Evolutionary conservation across 2,329 filamentous ascomycete genomes (phyloP).

Genomic region (Orbilia javanica): DNA sequence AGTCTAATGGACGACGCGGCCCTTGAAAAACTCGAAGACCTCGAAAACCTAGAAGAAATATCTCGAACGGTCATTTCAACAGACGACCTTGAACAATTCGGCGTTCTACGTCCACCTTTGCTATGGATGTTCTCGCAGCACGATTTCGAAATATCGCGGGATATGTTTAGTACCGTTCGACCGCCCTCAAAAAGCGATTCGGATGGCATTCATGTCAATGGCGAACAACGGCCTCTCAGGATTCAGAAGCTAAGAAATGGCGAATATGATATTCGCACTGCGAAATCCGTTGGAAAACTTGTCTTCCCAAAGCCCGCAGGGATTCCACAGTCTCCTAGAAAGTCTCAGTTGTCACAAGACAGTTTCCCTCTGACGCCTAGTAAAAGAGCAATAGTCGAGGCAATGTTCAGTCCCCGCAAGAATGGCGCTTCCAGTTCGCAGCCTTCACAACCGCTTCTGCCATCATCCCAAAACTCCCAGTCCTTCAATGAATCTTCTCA

Average conservation of each 20-base stretch:
- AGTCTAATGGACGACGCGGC: slow-evolving; percentile 63
- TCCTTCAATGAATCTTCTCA: slow-evolving; percentile 58
- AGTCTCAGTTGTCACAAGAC: slow-evolving; percentile 35
- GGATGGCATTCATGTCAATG: slow-evolving; percentile 28
- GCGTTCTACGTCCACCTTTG: slow-evolving; percentile 22
- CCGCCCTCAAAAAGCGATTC: slow-evolving; percentile 32
- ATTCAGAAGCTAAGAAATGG: slow-evolving; percentile 25
- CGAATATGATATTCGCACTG: slow-evolving; percentile 45
- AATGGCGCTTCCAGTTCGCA: slow-evolving; percentile 36
- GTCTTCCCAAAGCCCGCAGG: slow-evolving; percentile 9
- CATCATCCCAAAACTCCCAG: slow-evolving; percentile 33
- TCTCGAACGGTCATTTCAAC: slow-evolving; percentile 36
- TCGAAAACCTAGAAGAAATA: slow-evolving; percentile 18
- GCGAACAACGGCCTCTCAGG: slow-evolving; percentile 26
- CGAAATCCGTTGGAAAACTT: slow-evolving; percentile 24
- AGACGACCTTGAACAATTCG: slow-evolving; percentile 50
- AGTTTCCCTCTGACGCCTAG: slow-evolving; percentile 38
- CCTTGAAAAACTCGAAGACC: slow-evolving; percentile 21
- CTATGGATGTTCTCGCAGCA: slow-evolving; percentile 62
- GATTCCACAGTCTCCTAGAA: slow-evolving; percentile 37
- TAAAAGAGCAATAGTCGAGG: slow-evolving; percentile 45
- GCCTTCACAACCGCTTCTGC: slow-evolving; percentile 26
- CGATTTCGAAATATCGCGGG: slow-evolving; percentile 63
- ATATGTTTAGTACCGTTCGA: slow-evolving; percentile 61
- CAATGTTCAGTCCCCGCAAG: slow-evolving; percentile 55